Evolutionary conservation across 768 basidiomycete genomes (phyloP), one percentile per base, ranked within the genome.

Genomic region (Myochromella boudieri): DNA sequence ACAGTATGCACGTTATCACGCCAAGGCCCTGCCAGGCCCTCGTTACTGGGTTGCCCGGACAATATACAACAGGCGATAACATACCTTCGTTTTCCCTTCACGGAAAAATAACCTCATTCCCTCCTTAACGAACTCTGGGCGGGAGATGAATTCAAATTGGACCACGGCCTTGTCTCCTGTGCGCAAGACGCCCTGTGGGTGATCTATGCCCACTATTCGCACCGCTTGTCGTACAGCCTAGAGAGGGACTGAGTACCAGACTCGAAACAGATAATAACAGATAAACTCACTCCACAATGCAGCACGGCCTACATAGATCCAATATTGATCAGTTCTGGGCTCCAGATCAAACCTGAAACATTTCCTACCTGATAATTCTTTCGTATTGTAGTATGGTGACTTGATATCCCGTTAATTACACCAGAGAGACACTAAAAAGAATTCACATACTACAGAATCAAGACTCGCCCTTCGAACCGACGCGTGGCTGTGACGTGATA

Each of bases 111-210:
- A 72, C 67, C 94, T 92, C 85, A 91, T 91, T 21, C 95, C 95
- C 55, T 86, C 86, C 64, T 95, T 94, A 53, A 97, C 73, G 61
- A 85, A 95, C 71, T 97, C 95, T 0, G 91, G 87, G 43, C 87
- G 86, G 12, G 88, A 85, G 44, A 95, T 90, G 60, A 97, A 95
- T 68, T 97, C 91, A 57, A 98, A 97, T 25, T 81, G 78, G n/a
- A 97, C 92, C 2, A 85, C 92, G 2, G 92, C 91, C 25, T 93
- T 80, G 61, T 99, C 97, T 3, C 97, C 97, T 0, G 95, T 99
- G n/a, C 95, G 84, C 22, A 99, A 72, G 28, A 95, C 73, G 10
- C 86, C 87, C 60, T 90, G 86, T 6, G 91, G 89, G 53, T 93
- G 86, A 60, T 98, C 94, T 77, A 94, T 91, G 32, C 75, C 81